Percentiles rank a stretch among this genome's conserved stretches.
Evolutionary conservation across 2,329 filamentous ascomycete genomes (phyloP).

Genomic region (Triangularia verruculosa): DNA sequence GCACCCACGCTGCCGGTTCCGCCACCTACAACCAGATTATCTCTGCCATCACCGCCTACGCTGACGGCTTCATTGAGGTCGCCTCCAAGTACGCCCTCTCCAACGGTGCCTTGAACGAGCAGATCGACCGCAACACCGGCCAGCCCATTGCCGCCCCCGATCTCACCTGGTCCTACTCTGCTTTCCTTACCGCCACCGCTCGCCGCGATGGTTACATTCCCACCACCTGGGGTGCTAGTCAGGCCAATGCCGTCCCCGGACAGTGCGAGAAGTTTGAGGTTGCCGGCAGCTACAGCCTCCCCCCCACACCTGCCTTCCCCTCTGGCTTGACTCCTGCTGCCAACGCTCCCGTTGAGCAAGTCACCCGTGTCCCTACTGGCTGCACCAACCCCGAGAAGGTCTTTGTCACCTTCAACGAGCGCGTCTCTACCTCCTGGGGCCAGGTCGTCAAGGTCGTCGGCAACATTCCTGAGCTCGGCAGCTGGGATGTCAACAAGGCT

Average conservation of each 20-base stretch:
- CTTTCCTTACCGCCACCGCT: slow-evolving; percentile 62
- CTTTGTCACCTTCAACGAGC: slow-evolving; percentile 60
- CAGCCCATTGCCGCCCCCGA: slow-evolving; percentile 61
- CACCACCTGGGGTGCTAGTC: slow-evolving; percentile 51
- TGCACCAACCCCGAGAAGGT: slow-evolving; percentile 46
- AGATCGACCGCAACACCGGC: slow-evolving; percentile 56
- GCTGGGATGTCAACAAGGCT: slow-evolving; percentile 56
- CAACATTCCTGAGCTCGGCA: slow-evolving; percentile 56
- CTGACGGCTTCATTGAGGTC: slow-evolving; percentile 59
- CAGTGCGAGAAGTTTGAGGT: slow-evolving; percentile 47
- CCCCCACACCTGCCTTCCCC: slow-evolving; percentile 49
- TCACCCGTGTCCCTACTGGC: slow-evolving; percentile 30
- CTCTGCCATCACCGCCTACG: slow-evolving; percentile 55
- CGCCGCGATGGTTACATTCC: slow-evolving; percentile 56
- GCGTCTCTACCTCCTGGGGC: slow-evolving; percentile 56
- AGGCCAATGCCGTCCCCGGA: slow-evolving; percentile 47
- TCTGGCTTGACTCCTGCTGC: slow-evolving; percentile 44
- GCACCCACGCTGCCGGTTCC: slow-evolving; percentile 56
- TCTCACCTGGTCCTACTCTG: slow-evolving; percentile 71
- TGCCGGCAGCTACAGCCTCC: slow-evolving; percentile 50
- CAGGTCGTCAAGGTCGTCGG: slow-evolving; percentile 66
- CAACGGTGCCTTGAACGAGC: slow-evolving; percentile 65
- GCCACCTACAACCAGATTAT: slow-evolving; percentile 53
- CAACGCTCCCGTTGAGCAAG: slow-evolving; percentile 28
- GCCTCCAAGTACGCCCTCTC: slow-evolving; percentile 60